Percentiles rank a stretch among this genome's conserved stretches.
Evolutionary conservation across 768 basidiomycete species (phyloP).

Genomic region (Kwoniella dejecticola): DNA sequence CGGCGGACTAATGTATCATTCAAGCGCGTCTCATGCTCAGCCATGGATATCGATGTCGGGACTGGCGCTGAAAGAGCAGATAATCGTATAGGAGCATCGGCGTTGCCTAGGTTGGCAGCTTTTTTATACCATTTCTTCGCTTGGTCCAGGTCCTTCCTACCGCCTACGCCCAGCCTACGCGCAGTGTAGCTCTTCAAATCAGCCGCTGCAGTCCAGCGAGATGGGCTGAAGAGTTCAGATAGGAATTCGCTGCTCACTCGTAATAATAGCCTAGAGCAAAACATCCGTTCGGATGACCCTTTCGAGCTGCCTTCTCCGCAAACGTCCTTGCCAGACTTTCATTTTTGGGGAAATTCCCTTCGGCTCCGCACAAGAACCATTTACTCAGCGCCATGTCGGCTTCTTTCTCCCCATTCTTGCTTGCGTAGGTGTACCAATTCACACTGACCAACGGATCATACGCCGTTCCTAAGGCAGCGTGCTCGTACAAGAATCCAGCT

Average conservation of each 20-base stretch:
- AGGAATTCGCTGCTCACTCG: conserved; percentile 58
- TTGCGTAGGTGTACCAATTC: conserved; percentile 72
- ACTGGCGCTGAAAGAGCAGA: conserved; percentile 66
- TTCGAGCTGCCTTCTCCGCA: conserved; percentile 72
- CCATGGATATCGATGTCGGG: conserved; percentile 69
- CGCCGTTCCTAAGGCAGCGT: conserved; percentile 77
- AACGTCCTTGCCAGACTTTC: conserved; percentile 82
- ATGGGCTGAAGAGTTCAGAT: not conserved
- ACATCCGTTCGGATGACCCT: conserved; percentile 76
- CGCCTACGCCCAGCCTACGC: conserved; percentile 78
- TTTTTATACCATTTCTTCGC: conserved; percentile 78
- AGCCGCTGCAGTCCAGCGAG: not conserved
- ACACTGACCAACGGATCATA: conserved; percentile 88
- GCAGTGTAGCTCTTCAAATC: not conserved
- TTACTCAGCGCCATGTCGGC: conserved; percentile 96
- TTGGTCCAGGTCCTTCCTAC: conserved; percentile 58
- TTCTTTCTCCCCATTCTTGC: conserved; percentile 82
- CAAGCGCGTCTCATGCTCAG: conserved; percentile 77
- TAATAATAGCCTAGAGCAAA: conserved; percentile 96
- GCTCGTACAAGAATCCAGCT: conserved; percentile 87
- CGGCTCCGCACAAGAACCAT: conserved; percentile 91
- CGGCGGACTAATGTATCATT: conserved; percentile 78
- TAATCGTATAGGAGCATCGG: conserved; percentile 76
- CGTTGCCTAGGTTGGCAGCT: conserved; percentile 75
- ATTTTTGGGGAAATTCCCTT: conserved; percentile 76